Conservation (phyloP, 768 basidiomycete genomes). For the Collybia sordida region DNA sequence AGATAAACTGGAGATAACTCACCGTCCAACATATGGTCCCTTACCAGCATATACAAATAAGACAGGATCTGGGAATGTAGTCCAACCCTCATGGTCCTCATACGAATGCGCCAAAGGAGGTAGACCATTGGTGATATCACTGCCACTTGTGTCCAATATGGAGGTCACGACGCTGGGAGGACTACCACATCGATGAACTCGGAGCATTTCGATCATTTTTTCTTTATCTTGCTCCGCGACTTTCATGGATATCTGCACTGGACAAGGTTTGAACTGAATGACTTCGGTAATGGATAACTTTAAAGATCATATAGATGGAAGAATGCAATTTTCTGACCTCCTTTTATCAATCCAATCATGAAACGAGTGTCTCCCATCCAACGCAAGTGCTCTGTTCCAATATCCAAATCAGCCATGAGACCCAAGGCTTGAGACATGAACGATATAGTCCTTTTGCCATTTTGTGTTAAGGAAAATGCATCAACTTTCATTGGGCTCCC, state of each 20-base stretch:
- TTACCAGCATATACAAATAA: constrained; percentile 76
- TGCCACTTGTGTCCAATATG: constrained; percentile 8
- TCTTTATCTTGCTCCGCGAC: constrained; percentile 68
- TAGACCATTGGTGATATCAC: constrained; percentile 22
- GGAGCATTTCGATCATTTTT: constrained; percentile 59
- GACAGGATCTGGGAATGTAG: constrained; percentile 64
- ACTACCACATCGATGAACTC: constrained; percentile 33
- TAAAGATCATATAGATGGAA: neutral
- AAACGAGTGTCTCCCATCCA: constrained; percentile 89
- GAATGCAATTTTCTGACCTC: constrained; percentile 42
- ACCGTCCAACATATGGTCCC: constrained; percentile 74
- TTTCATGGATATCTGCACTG: constrained; percentile 69
- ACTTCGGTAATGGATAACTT: constrained; percentile 35
- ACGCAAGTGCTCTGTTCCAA: constrained; percentile 80
- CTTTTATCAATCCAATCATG: constrained; percentile 66
- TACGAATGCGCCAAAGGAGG: constrained; percentile 46
- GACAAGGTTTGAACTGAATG: constrained; percentile 59
- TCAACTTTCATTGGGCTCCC: constrained; percentile 76
- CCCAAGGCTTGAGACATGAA: constrained; percentile 86
- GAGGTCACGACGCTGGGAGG: constrained; percentile 10
- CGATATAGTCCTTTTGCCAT: constrained; percentile 59
- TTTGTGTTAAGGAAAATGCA: constrained; percentile 74
- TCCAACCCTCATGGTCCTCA: constrained; percentile 63
- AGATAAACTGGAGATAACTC: constrained; percentile 8
- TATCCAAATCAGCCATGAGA: constrained; percentile 82